Base-by-base conservation (phyloP, 805 yeast species). In the Hanseniaspora occidentalis region DNA sequence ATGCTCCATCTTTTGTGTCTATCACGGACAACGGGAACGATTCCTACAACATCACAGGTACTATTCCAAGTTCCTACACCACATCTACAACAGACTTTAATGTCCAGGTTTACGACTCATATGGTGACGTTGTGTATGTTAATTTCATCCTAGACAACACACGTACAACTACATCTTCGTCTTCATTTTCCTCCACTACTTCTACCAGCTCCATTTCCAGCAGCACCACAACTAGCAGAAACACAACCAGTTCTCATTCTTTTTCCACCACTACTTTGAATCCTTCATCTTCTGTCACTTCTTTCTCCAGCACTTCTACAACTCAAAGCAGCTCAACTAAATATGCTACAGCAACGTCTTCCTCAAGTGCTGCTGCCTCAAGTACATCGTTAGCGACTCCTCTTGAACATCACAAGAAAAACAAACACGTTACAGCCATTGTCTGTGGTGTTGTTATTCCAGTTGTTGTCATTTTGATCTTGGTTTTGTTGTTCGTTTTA, bases 401-500 rank as follows among this genome's bases (percentile, higher is more conserved):
- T 14, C 26, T 13, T n/a, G n/a, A n/a, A n/a, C 38, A 14, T 18
- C 39, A 40, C 13, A 50, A 49, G n/a, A 50, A 49, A 6, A 61
- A 59, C 35, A 67, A 64, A 39, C 79, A 72, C 47, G 71, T 73
- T 2, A 65, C 84, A n/a, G 95, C 95, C 0, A 82, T 89, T 53
- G 95, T 88, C 1, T 70, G 88, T 44, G 96, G 96, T 41, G 88
- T 83, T n/a, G 84, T 80, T 2, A 69, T 92, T 36, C 95, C 95
- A 1, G 61, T 74, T 3, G 69, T 70, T 2, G 50, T 82, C 0
- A 50, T 77, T 7, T 48, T 74, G 0, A 66, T 64, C 0, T 38
- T 71, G 1, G 24, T 78, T 2, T 38, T 84, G 4, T 62, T 79
- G 45, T 65, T 71, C 49, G 73, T 84, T 51, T 76, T 76, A 50